Evolutionary conservation across 176 grass and related monocot species (phyloP), one percentile per base, ranked within the genome.

Genomic region (Luzula sylvatica): DNA sequence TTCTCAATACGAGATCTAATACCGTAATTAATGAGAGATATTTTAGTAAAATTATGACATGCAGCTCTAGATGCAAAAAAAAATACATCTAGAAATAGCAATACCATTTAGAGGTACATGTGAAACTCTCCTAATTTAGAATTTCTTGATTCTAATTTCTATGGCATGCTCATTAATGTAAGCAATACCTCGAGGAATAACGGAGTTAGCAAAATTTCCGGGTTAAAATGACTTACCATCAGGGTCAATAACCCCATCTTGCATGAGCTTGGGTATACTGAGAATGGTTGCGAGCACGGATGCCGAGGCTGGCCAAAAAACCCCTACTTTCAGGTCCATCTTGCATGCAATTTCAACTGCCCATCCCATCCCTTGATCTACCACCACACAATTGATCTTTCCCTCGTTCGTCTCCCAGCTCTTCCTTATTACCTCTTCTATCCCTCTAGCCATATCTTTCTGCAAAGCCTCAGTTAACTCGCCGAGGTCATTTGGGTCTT

Each of bases 401-500:
- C 43, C 52, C 11, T 21, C 53, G 7, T n/a, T n/a, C 23, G 12
- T 20, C 6, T 65, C 60, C 11, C 28, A 8, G 20, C 40, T 66
- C 24, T 53, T 52, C 46, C 25, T 12, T 38, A 66, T 66, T 27
- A 66, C 16, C 3, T 68, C 48, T 32, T 68, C 65, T 40, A 68
- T 9, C 3, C n/a, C 3, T 32, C 1, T 16, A 0, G 65, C 46
- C 50, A 55, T 56, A 0, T n/a, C 29, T 1, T 39, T 41, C 27
- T 43, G 35, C 26, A 52, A 28, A 15, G 19, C 56, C 3, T 72
- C 56, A 2, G 21, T 12, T 3, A 58, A 20, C 22, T 20, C 48
- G 9, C 25, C 15, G 26, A 58, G 25, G 48, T 70, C 53, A 19
- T 70, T 70, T 5, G 38, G 32, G 39, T 70, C 67, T 49, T 70